Conservation (phyloP, 306 rosid genomes). For the Aeschynomene evenia region DNA sequence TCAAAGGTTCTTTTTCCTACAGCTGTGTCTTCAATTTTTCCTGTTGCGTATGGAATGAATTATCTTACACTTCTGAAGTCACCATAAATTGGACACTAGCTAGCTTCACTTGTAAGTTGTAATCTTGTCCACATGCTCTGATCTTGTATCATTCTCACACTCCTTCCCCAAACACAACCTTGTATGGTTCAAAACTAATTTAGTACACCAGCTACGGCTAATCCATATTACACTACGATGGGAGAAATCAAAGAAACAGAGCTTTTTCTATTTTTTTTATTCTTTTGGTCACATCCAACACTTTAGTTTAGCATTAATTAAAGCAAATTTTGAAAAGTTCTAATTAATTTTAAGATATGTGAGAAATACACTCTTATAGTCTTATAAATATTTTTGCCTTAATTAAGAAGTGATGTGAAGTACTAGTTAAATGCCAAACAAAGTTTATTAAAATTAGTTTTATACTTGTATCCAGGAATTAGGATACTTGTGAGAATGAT, state of each 20-base stretch:
- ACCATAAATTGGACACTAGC: constrained; percentile 19
- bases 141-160: background rate
- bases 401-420: too few relatives aligned
- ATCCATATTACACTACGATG: background rate
- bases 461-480: background rate
- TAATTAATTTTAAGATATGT: too few relatives aligned
- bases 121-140: constrained; percentile 30
- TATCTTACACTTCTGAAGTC: constrained; percentile 22
- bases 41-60: constrained; percentile 28
- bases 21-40: constrained; percentile 17
- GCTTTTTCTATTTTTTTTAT: too few relatives aligned
- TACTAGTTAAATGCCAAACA: too few relatives aligned
- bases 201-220: background rate
- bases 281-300: too few relatives aligned
- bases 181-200: background rate
- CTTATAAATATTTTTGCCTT: too few relatives aligned
- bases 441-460: background rate
- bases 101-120: too few relatives aligned
- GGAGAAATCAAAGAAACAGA: too few relatives aligned
- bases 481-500: background rate
- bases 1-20: background rate
- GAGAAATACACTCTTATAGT: too few relatives aligned
- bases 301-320: too few relatives aligned
- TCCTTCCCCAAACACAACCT: background rate
- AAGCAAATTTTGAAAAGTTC: too few relatives aligned